Evolutionary conservation across 352 stramenopile species (phyloP).

Genomic region (Phytophthora meadii): DNA sequence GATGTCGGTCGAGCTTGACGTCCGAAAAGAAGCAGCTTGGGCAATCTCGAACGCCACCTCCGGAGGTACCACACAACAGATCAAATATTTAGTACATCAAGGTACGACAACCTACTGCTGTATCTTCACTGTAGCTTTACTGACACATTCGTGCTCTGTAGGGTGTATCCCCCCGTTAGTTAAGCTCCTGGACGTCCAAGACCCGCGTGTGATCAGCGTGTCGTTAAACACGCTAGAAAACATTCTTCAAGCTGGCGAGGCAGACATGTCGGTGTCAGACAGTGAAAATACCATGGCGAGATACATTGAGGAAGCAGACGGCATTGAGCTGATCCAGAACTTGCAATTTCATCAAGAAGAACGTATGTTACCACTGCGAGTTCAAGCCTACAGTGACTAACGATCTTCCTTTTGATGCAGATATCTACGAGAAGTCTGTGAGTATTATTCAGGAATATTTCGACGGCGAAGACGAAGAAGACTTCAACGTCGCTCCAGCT

Average conservation of each 20-base stretch:
- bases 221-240: slow-evolving; percentile 98
- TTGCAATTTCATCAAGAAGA: slow-evolving; percentile 98
- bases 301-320: slow-evolving; percentile 96
- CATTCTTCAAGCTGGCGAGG: slow-evolving; percentile 87
- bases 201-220: slow-evolving; percentile 97
- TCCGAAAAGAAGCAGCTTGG: slow-evolving; percentile 88
- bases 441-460: slow-evolving; percentile 98
- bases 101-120: slow-evolving; percentile 40
- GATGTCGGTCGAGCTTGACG: slow-evolving; percentile 72
- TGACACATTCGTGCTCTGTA: slow-evolving; percentile 14
- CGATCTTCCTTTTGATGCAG: slow-evolving; percentile 34
- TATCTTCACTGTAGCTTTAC: neutral
- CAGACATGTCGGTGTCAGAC: slow-evolving; percentile 78
- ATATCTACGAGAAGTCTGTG: slow-evolving; percentile 94
- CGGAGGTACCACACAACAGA: slow-evolving; percentile 90
- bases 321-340: slow-evolving; percentile 97
- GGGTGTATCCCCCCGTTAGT: slow-evolving; percentile 97
- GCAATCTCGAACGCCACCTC: slow-evolving; percentile 84
- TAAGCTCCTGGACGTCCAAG: slow-evolving; percentile 92
- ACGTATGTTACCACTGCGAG: slow-evolving; percentile 59
- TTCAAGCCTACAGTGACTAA: slow-evolving; percentile 2
- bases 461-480: slow-evolving; percentile 97
- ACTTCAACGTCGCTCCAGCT: slow-evolving; percentile 69
- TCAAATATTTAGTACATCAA: slow-evolving; percentile 97
- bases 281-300: slow-evolving; percentile 96